phyloP scores from a whole-genome alignment of 768 basidiomycete genomes.

The Rhodotorula toruloides region DNA sequence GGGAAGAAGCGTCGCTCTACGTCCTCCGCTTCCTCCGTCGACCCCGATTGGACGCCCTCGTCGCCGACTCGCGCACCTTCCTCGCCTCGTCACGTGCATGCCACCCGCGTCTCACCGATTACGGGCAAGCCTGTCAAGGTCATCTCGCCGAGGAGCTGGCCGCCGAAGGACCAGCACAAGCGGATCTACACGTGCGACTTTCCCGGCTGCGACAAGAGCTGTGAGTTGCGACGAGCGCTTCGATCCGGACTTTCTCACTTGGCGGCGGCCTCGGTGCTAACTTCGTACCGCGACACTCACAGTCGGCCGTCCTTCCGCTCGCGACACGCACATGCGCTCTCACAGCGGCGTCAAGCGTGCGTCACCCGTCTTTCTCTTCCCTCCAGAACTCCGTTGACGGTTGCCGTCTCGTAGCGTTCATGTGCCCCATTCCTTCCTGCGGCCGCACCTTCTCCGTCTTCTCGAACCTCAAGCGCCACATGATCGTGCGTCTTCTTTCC shows the following conservation, averaged over 20 bases:
- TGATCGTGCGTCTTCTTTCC: not conserved
- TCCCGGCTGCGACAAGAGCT: constrained; percentile 18
- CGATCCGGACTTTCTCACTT: no score
- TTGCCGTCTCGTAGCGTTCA: constrained; percentile 8
- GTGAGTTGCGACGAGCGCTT: constrained; percentile 3
- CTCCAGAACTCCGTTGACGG: not conserved
- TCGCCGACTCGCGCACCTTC: not conserved
- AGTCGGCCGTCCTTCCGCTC: constrained; percentile 25
- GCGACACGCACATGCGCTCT: constrained; percentile 22
- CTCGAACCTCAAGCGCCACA: constrained; percentile 27
- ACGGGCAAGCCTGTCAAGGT: constrained; percentile 28
- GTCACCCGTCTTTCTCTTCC: not conserved
- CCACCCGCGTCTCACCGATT: constrained; percentile 15
- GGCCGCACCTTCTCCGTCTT: constrained; percentile 22
- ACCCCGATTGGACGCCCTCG: not conserved
- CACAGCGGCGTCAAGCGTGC: constrained; percentile 25
- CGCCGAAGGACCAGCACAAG: constrained; percentile 22
- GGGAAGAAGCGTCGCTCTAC: not conserved
- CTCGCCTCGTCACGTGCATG: not conserved
- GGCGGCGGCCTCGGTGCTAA: no score
- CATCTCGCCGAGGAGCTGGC: constrained; percentile 22
- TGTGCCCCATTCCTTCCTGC: constrained; percentile 26
- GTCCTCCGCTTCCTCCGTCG: not conserved
- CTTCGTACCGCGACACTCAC: no score
- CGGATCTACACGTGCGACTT: constrained; percentile 1